phyloP scores from a whole-genome alignment of 129 eudicot species.

The Arctium minus region DNA sequence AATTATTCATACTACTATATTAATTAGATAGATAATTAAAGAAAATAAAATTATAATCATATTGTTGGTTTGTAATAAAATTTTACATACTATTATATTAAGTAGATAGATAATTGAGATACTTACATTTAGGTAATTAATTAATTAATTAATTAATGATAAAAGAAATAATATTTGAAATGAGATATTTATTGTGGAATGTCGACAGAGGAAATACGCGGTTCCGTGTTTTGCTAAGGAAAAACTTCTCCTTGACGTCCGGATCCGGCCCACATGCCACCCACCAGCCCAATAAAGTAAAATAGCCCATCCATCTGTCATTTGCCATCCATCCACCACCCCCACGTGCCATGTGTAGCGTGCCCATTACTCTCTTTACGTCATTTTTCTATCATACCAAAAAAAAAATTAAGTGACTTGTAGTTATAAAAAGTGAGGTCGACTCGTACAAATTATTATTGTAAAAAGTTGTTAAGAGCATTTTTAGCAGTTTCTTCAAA shows the following conservation, averaged over 20 bases:
- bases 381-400: not conserved
- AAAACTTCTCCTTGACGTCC: constrained; percentile 26
- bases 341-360: not conserved
- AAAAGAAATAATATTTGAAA: no score
- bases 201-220: not conserved
- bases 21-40: not conserved
- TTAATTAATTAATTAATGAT: not conserved
- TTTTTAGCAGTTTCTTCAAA: no score
- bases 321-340: not conserved
- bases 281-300: constrained; percentile 29
- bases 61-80: no score
- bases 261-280: constrained; percentile 35
- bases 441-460: no score
- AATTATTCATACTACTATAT: no score
- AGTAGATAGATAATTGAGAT: not conserved
- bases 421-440: no score
- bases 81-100: no score
- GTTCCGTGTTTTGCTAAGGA: constrained; percentile 22
- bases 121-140: not conserved
- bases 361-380: not conserved
- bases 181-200: not conserved
- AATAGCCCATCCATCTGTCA: constrained; percentile 23
- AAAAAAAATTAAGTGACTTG: no score
- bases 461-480: no score
- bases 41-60: no score